Evolutionary conservation across 2,329 filamentous ascomycete species (phyloP), one percentile per base, ranked within the genome.

Genomic region (Aschersonia sp.): DNA sequence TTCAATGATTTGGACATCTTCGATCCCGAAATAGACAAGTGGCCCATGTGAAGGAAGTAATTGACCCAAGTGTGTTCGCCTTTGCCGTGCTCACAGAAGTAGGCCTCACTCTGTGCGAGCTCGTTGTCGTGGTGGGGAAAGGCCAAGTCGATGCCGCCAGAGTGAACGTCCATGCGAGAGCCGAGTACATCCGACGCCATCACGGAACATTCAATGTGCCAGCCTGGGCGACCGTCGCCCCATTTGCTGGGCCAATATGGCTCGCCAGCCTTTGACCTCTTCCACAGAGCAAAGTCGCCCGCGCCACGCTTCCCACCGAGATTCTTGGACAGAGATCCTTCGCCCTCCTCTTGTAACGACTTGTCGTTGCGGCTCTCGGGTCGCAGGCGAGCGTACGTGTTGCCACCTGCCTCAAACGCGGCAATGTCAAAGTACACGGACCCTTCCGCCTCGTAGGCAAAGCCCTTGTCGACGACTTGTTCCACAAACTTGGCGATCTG

Each of bases 1-100:
- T 97, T 95, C 49, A 97, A 67, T 12, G 81, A 87, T 65, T 97
- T 97, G 49, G 84, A 90, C 90, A 97, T 97, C 64, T 97, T 97
- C 29, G 82, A 87, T 0, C 90, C 89, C 30, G 83, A 79, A 49
- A 97, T 95, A 5, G 64, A 66, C 44, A 95, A 67, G 61, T 97
- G 90, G 0, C 90, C 90, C 83, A 94, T 95, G 60, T 95, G 90
- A 12, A 95, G 61, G 66, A 95, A 97, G 66, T 95, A 94, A 61
- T 92, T 94, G 45, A 95, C 85, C 90, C 90, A 95, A 50, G 86
- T 86, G 55, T 77, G 73, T 55, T 73, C 70, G 44, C 62, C 66
- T 60, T 73, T 71, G 40, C 59, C 64, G 47, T 71, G 62, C 41
- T 72, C 57, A 56, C 68, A 72, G 56, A 86, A 94, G 63, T 86